phyloP scores from a whole-genome alignment of 805 yeast genomes.

The Brettanomyces anomalus region DNA sequence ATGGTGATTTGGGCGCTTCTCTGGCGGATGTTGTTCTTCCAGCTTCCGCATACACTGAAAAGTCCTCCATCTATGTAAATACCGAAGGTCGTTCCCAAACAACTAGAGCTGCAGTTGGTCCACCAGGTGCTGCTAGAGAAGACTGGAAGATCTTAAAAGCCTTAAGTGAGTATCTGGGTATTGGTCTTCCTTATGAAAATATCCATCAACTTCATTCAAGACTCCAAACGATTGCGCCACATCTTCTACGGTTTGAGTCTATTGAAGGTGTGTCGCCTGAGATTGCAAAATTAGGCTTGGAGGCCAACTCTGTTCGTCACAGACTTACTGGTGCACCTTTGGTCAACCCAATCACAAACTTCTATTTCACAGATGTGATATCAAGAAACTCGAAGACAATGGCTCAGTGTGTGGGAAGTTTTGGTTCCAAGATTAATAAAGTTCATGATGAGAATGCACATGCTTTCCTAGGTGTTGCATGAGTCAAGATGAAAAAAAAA shows the following conservation, averaged over 20 bases:
- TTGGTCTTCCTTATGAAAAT: slow-evolving; percentile 70
- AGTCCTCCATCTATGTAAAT: slow-evolving; percentile 74
- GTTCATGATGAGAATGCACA: slow-evolving; percentile 37
- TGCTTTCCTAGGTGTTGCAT: slow-evolving; percentile 24
- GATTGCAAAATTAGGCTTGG: slow-evolving; percentile 48
- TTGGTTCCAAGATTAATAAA: slow-evolving; percentile 60
- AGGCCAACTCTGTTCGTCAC: slow-evolving; percentile 27
- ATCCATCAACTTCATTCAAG: slow-evolving; percentile 57
- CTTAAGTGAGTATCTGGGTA: slow-evolving; percentile 65
- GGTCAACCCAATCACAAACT: slow-evolving; percentile 68
- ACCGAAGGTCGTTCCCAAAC: slow-evolving; percentile 85
- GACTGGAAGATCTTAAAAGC: slow-evolving; percentile 89
- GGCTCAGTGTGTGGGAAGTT: slow-evolving; percentile 75
- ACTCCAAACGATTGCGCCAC: slow-evolving; percentile 72
- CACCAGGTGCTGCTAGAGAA: slow-evolving; percentile 86
- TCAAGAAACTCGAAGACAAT: slow-evolving; percentile 83
- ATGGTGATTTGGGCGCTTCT: slow-evolving; percentile 84
- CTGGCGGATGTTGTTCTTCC: slow-evolving; percentile 83
- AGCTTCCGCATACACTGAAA: slow-evolving; percentile 84
- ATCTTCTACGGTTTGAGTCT: slow-evolving; percentile 64
- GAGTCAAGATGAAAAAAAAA: neutral
- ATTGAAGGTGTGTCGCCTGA: slow-evolving; percentile 59
- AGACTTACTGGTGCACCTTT: slow-evolving; percentile 35
- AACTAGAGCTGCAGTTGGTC: slow-evolving; percentile 78
- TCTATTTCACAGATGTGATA: slow-evolving; percentile 81